These are phyloP conservation scores for Penicillium dipodomyicola DNA, from an alignment of 495 filamentous ascomycete species.

Conservation along the genomic window DNA sequence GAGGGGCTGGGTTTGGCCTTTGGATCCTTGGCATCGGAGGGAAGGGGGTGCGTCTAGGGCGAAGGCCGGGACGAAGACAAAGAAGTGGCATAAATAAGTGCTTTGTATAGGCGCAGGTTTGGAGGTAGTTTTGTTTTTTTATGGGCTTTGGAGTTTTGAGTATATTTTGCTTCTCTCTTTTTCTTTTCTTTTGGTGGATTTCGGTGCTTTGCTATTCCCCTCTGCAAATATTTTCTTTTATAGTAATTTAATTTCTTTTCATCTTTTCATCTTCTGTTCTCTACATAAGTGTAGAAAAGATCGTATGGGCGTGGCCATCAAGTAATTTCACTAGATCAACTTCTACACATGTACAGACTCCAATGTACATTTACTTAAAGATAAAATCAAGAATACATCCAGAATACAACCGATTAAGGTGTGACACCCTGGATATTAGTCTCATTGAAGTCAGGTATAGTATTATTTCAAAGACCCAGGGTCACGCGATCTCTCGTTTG, in stretches of 20 bases:
- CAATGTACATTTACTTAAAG: too few species aligned
- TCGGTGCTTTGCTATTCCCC: slow-evolving; percentile 20
- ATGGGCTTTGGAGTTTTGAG: slow-evolving; percentile 5
- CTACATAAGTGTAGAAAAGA: background rate
- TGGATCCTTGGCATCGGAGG: slow-evolving; percentile 62
- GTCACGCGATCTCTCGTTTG: too few species aligned
- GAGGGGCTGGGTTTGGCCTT: slow-evolving; percentile 81
- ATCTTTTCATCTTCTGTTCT: background rate
- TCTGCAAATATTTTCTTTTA: slow-evolving; percentile 12
- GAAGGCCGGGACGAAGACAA: slow-evolving; percentile 23
- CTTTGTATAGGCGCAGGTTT: background rate
- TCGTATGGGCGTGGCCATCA: too few species aligned
- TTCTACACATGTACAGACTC: too few species aligned
- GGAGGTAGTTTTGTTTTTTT: slow-evolving; percentile 1
- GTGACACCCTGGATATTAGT: too few species aligned
- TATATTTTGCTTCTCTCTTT: slow-evolving; percentile 7
- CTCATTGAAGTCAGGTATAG: too few species aligned
- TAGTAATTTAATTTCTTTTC: slow-evolving; percentile 17
- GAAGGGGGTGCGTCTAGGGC: slow-evolving; percentile 43
- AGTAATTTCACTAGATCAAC: too few species aligned
- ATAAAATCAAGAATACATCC: too few species aligned
- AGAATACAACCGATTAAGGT: too few species aligned
- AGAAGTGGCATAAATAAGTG: slow-evolving; percentile 40
- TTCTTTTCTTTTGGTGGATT: slow-evolving; percentile 6
- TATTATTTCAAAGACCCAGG: too few species aligned